Evolutionary conservation across 73 alveolate species (phyloP).

Genomic region (Stentor roeselii): DNA sequence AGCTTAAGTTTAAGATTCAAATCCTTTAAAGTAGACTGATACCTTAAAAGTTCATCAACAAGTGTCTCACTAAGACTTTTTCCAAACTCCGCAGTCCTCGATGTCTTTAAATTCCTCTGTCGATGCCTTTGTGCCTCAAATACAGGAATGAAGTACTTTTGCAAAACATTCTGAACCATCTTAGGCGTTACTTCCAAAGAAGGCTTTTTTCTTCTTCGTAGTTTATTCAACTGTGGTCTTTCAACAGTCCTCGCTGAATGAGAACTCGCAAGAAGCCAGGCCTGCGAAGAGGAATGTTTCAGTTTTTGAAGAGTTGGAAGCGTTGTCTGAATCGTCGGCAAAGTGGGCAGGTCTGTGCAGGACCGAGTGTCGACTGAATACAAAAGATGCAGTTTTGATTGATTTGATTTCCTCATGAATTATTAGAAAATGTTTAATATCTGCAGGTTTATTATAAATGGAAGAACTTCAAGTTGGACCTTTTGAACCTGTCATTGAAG

Average conservation of each 20-base stretch:
- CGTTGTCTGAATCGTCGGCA: too few species aligned
- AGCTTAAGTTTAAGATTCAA: neutral
- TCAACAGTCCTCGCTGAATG: neutral
- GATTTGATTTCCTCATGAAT: too few species aligned
- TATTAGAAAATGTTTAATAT: too few species aligned
- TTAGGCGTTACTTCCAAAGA: constrained; percentile 1
- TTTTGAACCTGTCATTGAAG: constrained; percentile 9
- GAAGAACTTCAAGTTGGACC: constrained; percentile 23
- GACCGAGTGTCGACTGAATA: too few species aligned
- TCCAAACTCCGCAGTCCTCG: neutral
- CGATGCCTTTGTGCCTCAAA: constrained; percentile 12
- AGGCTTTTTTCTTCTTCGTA: neutral
- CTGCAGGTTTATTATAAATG: too few species aligned
- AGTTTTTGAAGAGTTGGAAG: neutral
- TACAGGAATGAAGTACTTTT: constrained; percentile 18
- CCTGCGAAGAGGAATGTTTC: neutral
- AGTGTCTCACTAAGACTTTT: neutral
- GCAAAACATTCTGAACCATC: neutral
- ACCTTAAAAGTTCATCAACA: neutral
- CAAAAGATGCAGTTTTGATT: too few species aligned
- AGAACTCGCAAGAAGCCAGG: neutral
- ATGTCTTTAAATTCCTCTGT: neutral
- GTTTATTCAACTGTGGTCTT: neutral
- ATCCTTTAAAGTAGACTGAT: neutral
- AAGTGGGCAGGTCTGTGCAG: too few species aligned